Evolutionary conservation across 345 rosid genomes (phyloP).

Genomic region (Stellera chamaejasme): DNA sequence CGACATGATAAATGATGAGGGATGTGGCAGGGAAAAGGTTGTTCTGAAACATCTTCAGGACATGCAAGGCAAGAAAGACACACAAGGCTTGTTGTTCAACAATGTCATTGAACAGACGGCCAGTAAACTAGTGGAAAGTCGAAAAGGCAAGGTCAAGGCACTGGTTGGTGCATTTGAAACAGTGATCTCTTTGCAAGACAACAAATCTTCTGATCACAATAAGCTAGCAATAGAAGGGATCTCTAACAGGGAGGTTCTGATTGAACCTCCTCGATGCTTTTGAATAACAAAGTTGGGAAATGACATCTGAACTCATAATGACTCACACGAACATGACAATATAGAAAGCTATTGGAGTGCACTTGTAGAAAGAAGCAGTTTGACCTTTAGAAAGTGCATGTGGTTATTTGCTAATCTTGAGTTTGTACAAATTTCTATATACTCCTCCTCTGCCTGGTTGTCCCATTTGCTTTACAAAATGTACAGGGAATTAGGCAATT

Average conservation of each 20-base stretch:
- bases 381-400: slow-evolving; percentile 10
- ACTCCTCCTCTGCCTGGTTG: neutral
- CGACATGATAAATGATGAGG: slow-evolving; percentile 10
- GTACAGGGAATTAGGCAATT: too few species aligned
- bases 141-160: slow-evolving; percentile 92
- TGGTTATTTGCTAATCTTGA: slow-evolving; percentile 16
- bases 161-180: slow-evolving; percentile 96
- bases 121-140: slow-evolving; percentile 67
- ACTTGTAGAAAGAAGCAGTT: slow-evolving; percentile 11
- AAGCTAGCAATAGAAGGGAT: too few species aligned
- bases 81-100: slow-evolving; percentile 53
- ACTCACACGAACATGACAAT: slow-evolving; percentile 10
- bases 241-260: neutral
- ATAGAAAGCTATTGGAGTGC: neutral
- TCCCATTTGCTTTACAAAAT: too few species aligned
- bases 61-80: slow-evolving; percentile 43
- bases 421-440: slow-evolving; percentile 3
- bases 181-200: slow-evolving; percentile 78
- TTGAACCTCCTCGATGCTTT: slow-evolving; percentile 1
- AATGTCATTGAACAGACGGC: slow-evolving; percentile 95
- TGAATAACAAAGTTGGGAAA: slow-evolving; percentile 10
- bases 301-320: slow-evolving; percentile 17
- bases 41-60: slow-evolving; percentile 62
- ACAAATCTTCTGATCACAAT: slow-evolving; percentile 25
- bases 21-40: slow-evolving; percentile 35